Evolutionary conservation across 176 grass and related monocot genomes (phyloP), one percentile per base, ranked within the genome.

Genomic region (Rhipidocladum racemiflorum): DNA sequence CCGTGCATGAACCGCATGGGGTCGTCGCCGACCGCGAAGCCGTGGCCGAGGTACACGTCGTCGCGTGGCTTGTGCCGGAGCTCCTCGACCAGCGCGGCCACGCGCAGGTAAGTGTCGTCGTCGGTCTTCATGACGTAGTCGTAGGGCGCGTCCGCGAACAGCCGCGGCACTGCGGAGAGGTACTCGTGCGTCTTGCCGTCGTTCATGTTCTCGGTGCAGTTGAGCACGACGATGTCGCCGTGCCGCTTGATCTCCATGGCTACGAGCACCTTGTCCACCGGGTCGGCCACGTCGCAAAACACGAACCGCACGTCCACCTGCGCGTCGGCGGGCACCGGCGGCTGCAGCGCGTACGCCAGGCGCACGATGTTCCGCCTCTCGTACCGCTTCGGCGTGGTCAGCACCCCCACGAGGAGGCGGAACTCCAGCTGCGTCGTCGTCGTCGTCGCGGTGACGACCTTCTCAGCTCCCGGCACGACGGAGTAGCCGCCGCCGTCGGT

Each of bases 191-290:
- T 95, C 90, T 95, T 95, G 48, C 93, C 93, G 65, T 80, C 74
- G 87, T 95, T 92, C 81, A 95, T 86, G 87, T 95, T 95, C 90
- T 95, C 93, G 18, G 81, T 45, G 89, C 92, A 94, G 89, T 94
- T 53, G 68, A 94, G 84, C 18, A 94, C 59, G 13, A 94, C 12
- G 9, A 92, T 30, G 83, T 95, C 93, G 80, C 80, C 85, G 85
- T 90, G 80, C 0, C 27, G 85, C 65, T 13, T 11, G 39, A 64
- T 36, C 87, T 95, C 93, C 18, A 92, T 50, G 10, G 79, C 34
- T 32, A 95, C 74, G 14, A 95, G 85, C 32, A 70, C 61, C 2
- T 57, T 46, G 49, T 95, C 88, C 25, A 86, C 87, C 1, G 83
- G 87, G 74, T 90, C 88, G 56, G 50, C 29, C 34, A 95, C 83